Evolutionary conservation across 495 filamentous ascomycete species (phyloP).

Genomic region (Astrocystis sublimbata): DNA sequence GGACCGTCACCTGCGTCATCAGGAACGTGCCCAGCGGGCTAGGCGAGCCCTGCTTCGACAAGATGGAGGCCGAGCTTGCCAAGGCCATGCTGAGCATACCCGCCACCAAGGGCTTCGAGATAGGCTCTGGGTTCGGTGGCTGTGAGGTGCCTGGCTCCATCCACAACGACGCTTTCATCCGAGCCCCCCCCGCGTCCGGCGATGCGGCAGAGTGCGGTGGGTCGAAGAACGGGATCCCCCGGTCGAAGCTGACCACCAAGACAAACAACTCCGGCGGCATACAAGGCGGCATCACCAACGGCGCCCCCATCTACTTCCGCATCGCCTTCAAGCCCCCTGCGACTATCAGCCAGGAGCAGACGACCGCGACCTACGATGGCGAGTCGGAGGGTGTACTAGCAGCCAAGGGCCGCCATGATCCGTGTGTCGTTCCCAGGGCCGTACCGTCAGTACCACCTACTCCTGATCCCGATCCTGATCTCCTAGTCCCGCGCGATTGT

Average conservation of each 20-base stretch:
- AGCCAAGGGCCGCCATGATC: conserved; percentile 95
- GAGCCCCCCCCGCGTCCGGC: conserved; percentile 43
- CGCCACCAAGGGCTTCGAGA: conserved; percentile 95
- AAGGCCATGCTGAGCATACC: conserved; percentile 98
- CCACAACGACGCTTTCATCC: conserved; percentile 90
- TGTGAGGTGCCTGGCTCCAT: conserved; percentile 84
- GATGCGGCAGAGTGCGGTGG: conserved; percentile 41
- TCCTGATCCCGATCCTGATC: neutral
- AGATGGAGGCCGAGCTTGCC: conserved; percentile 89
- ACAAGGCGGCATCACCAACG: conserved; percentile 96
- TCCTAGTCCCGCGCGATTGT: neutral
- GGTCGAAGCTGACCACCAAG: conserved; percentile 71
- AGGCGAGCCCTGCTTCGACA: conserved; percentile 95
- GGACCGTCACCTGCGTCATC: conserved; percentile 95
- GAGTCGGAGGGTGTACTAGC: conserved; percentile 72
- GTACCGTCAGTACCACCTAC: neutral
- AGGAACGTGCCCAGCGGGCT: conserved; percentile 84
- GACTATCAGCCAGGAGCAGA: conserved; percentile 91
- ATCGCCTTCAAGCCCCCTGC: conserved; percentile 95
- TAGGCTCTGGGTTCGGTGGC: conserved; percentile 91
- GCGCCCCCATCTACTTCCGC: conserved; percentile 91
- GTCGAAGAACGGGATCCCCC: conserved; percentile 37
- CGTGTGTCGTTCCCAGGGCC: conserved; percentile 82
- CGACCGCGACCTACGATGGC: conserved; percentile 77
- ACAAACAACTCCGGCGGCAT: conserved; percentile 98